Base-by-base conservation (phyloP, 495 filamentous ascomycete species). In the Hypoxylon perforatum region DNA sequence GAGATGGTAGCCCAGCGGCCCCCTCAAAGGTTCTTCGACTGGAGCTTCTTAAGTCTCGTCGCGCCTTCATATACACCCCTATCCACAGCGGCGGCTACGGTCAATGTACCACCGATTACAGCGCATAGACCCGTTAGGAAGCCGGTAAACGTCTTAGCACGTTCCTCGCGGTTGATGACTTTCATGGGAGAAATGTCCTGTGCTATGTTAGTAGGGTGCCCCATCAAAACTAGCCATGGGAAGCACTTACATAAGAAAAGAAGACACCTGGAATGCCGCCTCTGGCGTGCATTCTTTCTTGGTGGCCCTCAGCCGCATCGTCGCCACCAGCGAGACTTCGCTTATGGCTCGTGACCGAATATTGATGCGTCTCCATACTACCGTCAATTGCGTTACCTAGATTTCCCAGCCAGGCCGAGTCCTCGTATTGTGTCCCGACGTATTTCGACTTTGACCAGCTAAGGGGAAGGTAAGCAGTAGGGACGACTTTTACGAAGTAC, bases 121-220 rank as follows among this genome's bases (percentile, higher is more conserved):
- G 95, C 94, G 73, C 95, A 98, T 6, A 98, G 87, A 46, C 96
- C 95, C 1, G 94, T 93, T 42, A 99, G 71, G 81, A 99, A 98
- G 4, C 91, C 90, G 1, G 91, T 86, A 76, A 98, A 94, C 14
- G 88, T 87, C 81, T 97, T 97, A 15, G 87, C 79, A 17, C 92
- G 87, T 63, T 90, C 90, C 81, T 99, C 95, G 39, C 93, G 88
- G 82, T 98, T 99, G 80, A 99, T 91, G 42, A 99, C 96, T 79
- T 98, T 99, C 96, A 99, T 98, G 25, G 95, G 95, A 2, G 95
- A 98, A 78, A 99, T 98, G 75, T 99, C 95, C 89, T 93, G 60
- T 25, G 9, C 10, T 62, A 35, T 52, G 19, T 62, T n/a, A 61
- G 53, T 42, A 51, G 25, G 8, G 15, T 21, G 36, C 17, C 8